A percentile compares a stretch with the other conserved stretches of the same genome.
These are phyloP conservation scores for Tremellales sp. DNA, from an alignment of 1,284 basidiomycete species.

Conservation along the genomic window DNA sequence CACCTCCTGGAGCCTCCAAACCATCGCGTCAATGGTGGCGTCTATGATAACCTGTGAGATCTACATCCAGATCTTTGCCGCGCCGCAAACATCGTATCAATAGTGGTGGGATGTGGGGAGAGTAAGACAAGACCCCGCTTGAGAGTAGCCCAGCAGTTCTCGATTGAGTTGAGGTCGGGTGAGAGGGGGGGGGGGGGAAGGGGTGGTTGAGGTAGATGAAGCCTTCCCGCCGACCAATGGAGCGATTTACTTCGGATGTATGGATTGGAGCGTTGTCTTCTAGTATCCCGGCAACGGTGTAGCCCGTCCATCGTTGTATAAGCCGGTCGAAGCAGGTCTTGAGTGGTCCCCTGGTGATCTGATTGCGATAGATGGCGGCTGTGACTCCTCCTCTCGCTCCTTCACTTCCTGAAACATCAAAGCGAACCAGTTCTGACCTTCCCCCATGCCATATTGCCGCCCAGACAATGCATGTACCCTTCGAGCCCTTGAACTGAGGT, in stretches of 20 bases:
- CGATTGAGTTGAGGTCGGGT: slow-evolving; percentile 23
- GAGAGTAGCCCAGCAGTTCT: slow-evolving; percentile 19
- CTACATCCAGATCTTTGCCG: slow-evolving; percentile 3
- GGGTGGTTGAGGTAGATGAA: slow-evolving; percentile 13
- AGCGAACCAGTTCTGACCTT: slow-evolving; percentile 9
- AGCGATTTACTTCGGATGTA: slow-evolving; percentile 1
- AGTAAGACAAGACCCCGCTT: slow-evolving; percentile 8
- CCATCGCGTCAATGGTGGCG: slow-evolving; percentile 3
- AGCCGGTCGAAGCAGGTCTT: slow-evolving; percentile 7
- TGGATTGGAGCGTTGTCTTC: slow-evolving; percentile 14
- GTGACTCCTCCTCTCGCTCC: slow-evolving; percentile 14
- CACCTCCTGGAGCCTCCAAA: slow-evolving; percentile 1
- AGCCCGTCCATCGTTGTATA: slow-evolving; percentile 7
- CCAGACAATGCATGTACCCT: slow-evolving; percentile 6
- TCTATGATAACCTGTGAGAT: slow-evolving; percentile 3
- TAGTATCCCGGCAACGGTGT: slow-evolving; percentile 11
- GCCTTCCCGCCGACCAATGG: neutral
- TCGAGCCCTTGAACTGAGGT: slow-evolving; percentile 2
- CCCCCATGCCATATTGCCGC: slow-evolving; percentile 13
- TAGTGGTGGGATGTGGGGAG: slow-evolving; percentile 6
- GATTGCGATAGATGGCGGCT: slow-evolving; percentile 13
- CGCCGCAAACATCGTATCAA: slow-evolving; percentile 7
- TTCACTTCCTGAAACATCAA: slow-evolving; percentile 8
- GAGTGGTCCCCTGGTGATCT: slow-evolving; percentile 17
- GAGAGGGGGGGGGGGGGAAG: too few relatives aligned